Evolutionary conservation across 1,139 yeast genomes (phyloP), one percentile per base, ranked within the genome.

Genomic region (Neolecta irregularis): DNA sequence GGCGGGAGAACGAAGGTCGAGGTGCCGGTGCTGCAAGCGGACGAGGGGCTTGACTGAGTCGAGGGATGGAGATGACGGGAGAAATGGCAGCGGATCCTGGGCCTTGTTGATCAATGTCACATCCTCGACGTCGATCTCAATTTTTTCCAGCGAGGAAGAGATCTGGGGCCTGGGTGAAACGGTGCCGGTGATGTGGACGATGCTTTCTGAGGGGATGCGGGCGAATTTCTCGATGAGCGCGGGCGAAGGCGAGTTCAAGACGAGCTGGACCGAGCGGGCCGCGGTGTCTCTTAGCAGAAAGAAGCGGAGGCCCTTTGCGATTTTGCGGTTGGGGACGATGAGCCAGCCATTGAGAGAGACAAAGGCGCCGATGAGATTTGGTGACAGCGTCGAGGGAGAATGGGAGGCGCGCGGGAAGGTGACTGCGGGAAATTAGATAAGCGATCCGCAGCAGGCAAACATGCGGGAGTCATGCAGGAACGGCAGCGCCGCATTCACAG

Each of bases 11-110:
- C 96, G 62, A 40, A 85, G 58, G 53, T 83, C 93, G 34, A 85
- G 57, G 51, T 75, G 81, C 39, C 96, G 60, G 49, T 71, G 73
- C 46, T 79, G 77, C 1, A 85, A 74, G 6, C 1, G 94, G 93
- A 53, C 73, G 65, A 6, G 63, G 67, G 8, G 56, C 56, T 33
- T 55, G 49, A 31, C 58, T 61, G 25, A 52, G 23, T 34, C 51
- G 32, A 47, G 67, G 41, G 69, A 69, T 39, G 74, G 58, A 26
- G 70, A 67, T 36, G 72, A 75, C 32, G 83, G 60, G 43, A 80
- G 74, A 1, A 92, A 69, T 0, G 91, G 81, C 30, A 69, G 67
- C 28, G 69, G 60, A n/a, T n/a, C n/a, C 43, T 68, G 68, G 3
- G 93, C 69, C 7, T 58, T 52, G 50, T 83, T 85, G 33, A 85